Evolutionary conservation across 2,329 filamentous ascomycete genomes (phyloP).

Genomic region (Colletotrichum somersetense): DNA sequence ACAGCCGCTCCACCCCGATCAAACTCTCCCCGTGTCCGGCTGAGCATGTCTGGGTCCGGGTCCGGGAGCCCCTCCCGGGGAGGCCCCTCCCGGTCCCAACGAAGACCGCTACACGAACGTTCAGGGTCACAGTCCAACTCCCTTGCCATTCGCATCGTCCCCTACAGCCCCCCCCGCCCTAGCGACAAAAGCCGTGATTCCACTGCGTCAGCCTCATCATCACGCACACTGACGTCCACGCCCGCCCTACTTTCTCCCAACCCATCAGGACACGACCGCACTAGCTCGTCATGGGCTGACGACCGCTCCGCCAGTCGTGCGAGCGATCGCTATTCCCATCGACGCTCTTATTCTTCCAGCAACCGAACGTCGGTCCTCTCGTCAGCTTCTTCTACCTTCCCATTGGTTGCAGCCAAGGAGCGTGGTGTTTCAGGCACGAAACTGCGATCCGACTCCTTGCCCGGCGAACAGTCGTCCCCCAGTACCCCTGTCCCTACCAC

Average conservation of each 20-base stretch:
- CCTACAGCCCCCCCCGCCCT: constrained; percentile 61
- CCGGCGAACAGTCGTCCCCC: constrained; percentile 50
- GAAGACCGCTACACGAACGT: constrained; percentile 55
- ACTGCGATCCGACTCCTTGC: constrained; percentile 52
- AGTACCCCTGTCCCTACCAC: constrained; percentile 53
- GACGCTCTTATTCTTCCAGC: constrained; percentile 47
- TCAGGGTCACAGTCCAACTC: constrained; percentile 57
- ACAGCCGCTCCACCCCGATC: background rate
- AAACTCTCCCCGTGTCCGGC: constrained; percentile 20
- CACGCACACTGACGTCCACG: constrained; percentile 35
- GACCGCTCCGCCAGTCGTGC: constrained; percentile 29
- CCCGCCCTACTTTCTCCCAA: constrained; percentile 33
- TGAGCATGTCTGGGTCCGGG: constrained; percentile 47
- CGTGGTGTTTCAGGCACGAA: constrained; percentile 61
- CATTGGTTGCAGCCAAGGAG: constrained; percentile 54
- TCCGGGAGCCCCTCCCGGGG: constrained; percentile 42
- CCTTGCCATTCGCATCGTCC: constrained; percentile 61
- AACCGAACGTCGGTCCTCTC: constrained; percentile 36
- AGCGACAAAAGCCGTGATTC: constrained; percentile 41
- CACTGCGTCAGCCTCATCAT: constrained; percentile 41
- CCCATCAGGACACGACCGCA: constrained; percentile 23
- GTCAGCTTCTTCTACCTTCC: constrained; percentile 43
- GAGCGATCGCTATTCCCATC: constrained; percentile 31
- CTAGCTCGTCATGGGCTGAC: constrained; percentile 22
- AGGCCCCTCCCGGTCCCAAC: constrained; percentile 46